Conservation (phyloP, 371 early-diverging fungal species). For the Sporodiniella umbellata region DNA sequence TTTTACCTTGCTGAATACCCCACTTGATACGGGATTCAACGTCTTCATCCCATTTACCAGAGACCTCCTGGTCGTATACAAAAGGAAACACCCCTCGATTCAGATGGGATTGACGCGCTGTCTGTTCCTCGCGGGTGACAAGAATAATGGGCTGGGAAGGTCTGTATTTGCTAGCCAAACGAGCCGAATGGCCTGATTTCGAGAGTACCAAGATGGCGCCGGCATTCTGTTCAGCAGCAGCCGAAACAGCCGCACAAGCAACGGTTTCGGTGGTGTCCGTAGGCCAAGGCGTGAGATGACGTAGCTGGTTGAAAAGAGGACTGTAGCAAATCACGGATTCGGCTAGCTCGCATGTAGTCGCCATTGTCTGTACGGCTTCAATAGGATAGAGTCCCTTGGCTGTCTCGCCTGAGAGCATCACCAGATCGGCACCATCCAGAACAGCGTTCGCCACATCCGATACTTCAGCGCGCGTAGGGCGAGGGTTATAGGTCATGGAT, state of each 20-base stretch:
- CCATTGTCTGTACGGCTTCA: slow-evolving; percentile 75
- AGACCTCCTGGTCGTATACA: slow-evolving; percentile 56
- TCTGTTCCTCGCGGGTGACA: slow-evolving; percentile 74
- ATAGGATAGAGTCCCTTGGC: slow-evolving; percentile 84
- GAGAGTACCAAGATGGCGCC: slow-evolving; percentile 85
- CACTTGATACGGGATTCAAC: slow-evolving; percentile 79
- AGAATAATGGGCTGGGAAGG: slow-evolving; percentile 88
- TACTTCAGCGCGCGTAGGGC: slow-evolving; percentile 97
- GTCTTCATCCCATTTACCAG: slow-evolving; percentile 77
- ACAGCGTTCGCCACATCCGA: slow-evolving; percentile 98
- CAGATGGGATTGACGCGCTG: slow-evolving; percentile 83
- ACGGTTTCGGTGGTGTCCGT: slow-evolving; percentile 87
- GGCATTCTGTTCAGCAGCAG: slow-evolving; percentile 79
- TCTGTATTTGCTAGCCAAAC: slow-evolving; percentile 89
- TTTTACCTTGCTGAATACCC: slow-evolving; percentile 71
- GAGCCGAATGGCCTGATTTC: slow-evolving; percentile 81
- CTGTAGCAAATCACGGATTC: slow-evolving; percentile 74
- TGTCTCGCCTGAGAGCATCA: slow-evolving; percentile 97
- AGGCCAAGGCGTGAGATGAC: slow-evolving; percentile 67
- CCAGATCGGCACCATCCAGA: slow-evolving; percentile 92
- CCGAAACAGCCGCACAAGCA: slow-evolving; percentile 86
- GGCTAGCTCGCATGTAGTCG: slow-evolving; percentile 63
- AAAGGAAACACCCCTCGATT: slow-evolving; percentile 89
- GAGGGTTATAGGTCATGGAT: slow-evolving; percentile 92
- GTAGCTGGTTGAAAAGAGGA: slow-evolving; percentile 75